Conservation (phyloP, 805 yeast species). For the Wickerhamomyces pijperi region DNA sequence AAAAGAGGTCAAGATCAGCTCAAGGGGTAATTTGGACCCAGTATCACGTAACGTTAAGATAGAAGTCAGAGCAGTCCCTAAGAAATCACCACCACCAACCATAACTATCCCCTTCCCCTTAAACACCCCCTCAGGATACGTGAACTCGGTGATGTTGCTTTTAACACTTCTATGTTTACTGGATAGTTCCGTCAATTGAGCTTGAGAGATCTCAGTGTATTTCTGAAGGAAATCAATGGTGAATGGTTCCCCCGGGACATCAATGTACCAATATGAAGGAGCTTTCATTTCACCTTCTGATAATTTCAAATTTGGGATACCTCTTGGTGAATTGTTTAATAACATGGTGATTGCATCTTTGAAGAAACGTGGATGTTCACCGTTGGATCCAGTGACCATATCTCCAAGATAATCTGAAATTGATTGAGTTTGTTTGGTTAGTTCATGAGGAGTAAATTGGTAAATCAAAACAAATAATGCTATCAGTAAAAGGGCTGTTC, state of each 20-base stretch:
- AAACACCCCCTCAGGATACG: constrained; percentile 15
- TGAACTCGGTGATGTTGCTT: constrained; percentile 8
- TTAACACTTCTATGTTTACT: constrained; percentile 13
- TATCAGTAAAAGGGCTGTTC: too few relatives aligned
- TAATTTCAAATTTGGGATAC: constrained; percentile 9
- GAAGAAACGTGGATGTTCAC: constrained; percentile 5
- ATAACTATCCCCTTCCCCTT: constrained; percentile 22
- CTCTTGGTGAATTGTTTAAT: constrained; percentile 13
- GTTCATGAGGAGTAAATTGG: too few relatives aligned
- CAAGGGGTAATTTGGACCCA: constrained; percentile 33
- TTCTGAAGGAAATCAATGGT: constrained; percentile 14
- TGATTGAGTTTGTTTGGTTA: too few relatives aligned
- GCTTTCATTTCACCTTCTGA: constrained; percentile 9
- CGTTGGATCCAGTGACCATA: too few relatives aligned
- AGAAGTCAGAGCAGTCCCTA: constrained; percentile 29
- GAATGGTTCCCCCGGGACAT: constrained; percentile 18
- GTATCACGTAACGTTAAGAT: constrained; percentile 28
- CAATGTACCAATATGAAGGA: constrained; percentile 17
- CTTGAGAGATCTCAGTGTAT: constrained; percentile 9
- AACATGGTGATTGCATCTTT: constrained; percentile 12
- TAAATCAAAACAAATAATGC: too few relatives aligned
- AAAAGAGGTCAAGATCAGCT: constrained; percentile 29
- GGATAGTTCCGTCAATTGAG: constrained; percentile 12
- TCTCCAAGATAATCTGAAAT: too few relatives aligned
- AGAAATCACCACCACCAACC: constrained; percentile 32